Evolutionary conservation across 2,329 filamentous ascomycete species (phyloP).

Genomic region (Verticillium nonalfalfae): DNA sequence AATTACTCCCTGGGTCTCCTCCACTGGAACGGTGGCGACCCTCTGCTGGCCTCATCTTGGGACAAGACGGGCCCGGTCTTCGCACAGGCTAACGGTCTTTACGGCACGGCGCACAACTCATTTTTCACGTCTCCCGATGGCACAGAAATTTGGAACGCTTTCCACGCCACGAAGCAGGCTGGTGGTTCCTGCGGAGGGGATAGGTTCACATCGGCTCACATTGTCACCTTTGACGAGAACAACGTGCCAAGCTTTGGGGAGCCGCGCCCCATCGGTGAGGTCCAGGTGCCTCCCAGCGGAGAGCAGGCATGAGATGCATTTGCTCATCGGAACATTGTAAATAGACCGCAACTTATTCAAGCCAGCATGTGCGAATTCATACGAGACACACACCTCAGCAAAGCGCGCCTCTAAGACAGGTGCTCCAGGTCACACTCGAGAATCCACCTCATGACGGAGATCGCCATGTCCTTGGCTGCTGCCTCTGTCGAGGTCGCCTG

Average conservation of each 20-base stretch:
- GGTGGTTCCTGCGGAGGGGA: background rate
- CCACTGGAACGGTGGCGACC: conserved; percentile 7
- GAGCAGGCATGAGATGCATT: background rate
- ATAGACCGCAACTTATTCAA: too few relatives aligned
- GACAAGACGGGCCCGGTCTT: conserved; percentile 9
- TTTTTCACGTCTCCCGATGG: conserved; percentile 5
- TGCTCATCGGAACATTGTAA: too few relatives aligned
- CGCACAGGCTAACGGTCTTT: conserved; percentile 10
- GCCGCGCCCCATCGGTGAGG: background rate
- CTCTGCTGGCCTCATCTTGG: conserved; percentile 6
- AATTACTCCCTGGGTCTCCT: conserved; percentile 10
- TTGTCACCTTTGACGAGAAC: conserved; percentile 2
- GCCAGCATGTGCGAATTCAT: too few relatives aligned
- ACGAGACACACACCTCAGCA: too few relatives aligned
- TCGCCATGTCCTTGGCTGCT: too few relatives aligned
- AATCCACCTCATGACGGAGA: too few relatives aligned
- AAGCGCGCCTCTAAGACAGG: too few relatives aligned
- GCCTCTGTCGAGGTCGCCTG: too few relatives aligned
- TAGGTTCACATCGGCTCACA: conserved; percentile 1
- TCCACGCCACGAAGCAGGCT: background rate
- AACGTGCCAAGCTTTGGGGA: background rate
- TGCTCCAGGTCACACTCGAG: too few relatives aligned
- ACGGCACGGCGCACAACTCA: conserved; percentile 11
- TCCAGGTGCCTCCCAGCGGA: background rate
- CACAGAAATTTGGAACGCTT: conserved; percentile 1